phyloP scores from a whole-genome alignment of 768 basidiomycete species.

The Multifurca ochricompacta region DNA sequence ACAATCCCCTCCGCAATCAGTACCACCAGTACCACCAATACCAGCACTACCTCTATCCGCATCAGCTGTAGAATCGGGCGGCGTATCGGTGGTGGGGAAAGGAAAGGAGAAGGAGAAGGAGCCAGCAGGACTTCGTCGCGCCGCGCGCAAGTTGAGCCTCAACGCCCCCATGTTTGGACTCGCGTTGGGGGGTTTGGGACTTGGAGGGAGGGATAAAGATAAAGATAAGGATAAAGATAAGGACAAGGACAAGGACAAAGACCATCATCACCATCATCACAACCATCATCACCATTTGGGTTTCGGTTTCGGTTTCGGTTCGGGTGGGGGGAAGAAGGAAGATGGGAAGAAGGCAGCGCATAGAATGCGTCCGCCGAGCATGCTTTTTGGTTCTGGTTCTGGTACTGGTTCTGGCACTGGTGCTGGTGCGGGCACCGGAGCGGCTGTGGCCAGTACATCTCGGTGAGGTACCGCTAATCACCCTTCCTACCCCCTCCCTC shows the following conservation, averaged over 20 bases:
- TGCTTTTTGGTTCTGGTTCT: not conserved
- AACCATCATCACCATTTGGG: not conserved
- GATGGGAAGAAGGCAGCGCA: conserved; percentile 1
- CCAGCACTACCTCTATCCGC: not conserved
- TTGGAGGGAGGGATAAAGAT: conserved; percentile 3
- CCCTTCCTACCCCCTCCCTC: not conserved
- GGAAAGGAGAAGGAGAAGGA: conserved; percentile 26
- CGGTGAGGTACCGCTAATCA: not conserved
- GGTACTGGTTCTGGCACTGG: no score
- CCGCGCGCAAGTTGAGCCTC: conserved; percentile 55
- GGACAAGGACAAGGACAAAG: conserved; percentile 4
- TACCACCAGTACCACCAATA: no score
- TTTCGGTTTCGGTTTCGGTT: no score
- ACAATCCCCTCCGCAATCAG: no score
- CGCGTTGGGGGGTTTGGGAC: conserved; percentile 27
- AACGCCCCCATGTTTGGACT: conserved; percentile 50
- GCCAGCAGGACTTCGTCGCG: conserved; percentile 29
- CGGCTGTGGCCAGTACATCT: not conserved
- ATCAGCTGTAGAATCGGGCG: not conserved
- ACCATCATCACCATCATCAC: not conserved
- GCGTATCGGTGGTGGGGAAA: conserved; percentile 10
- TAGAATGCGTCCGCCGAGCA: not conserved
- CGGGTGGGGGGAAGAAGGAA: not conserved
- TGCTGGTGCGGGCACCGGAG: no score
- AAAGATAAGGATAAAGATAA: conserved; percentile 5